Conservation (phyloP, 2,329 filamentous ascomycete species). For the Beauveria caledonica region DNA sequence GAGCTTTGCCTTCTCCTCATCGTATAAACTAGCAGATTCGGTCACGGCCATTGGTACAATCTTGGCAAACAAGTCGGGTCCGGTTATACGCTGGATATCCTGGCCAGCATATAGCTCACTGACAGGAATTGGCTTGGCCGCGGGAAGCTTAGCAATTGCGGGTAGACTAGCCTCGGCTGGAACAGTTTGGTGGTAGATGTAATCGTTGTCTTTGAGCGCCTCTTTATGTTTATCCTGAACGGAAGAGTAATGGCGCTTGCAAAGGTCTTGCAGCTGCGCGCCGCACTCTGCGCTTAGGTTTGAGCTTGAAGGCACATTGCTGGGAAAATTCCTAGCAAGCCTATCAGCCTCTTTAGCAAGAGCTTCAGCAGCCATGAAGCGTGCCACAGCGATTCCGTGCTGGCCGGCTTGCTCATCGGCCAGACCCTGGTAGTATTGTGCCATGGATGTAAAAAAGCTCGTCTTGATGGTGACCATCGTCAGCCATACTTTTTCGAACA, state of each 20-base stretch:
- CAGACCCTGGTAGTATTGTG: constrained; percentile 88
- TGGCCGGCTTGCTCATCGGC: constrained; percentile 84
- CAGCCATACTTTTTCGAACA: constrained; percentile 94
- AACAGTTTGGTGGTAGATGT: constrained; percentile 92
- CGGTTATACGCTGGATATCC: constrained; percentile 94
- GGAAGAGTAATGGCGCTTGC: constrained; percentile 70
- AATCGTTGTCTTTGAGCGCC: constrained; percentile 88
- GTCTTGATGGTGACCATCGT: constrained; percentile 76
- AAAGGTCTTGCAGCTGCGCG: constrained; percentile 63
- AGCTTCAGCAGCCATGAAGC: constrained; percentile 72
- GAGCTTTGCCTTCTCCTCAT: constrained; percentile 96
- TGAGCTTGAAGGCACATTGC: constrained; percentile 67
- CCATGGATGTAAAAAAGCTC: constrained; percentile 72
- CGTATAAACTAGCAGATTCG: constrained; percentile 92
- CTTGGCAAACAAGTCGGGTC: constrained; percentile 92
- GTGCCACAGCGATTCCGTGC: constrained; percentile 75
- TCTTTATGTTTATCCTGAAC: constrained; percentile 74
- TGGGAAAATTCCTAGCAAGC: constrained; percentile 71
- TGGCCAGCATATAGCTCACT: constrained; percentile 95
- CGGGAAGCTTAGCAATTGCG: constrained; percentile 81
- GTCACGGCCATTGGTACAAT: constrained; percentile 95
- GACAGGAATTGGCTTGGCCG: constrained; percentile 93
- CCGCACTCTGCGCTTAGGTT: constrained; percentile 80
- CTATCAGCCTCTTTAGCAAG: constrained; percentile 71
- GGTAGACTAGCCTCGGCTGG: constrained; percentile 76